Evolutionary conservation across 2,329 filamentous ascomycete genomes (phyloP).

Genomic region (Coniella vitis): DNA sequence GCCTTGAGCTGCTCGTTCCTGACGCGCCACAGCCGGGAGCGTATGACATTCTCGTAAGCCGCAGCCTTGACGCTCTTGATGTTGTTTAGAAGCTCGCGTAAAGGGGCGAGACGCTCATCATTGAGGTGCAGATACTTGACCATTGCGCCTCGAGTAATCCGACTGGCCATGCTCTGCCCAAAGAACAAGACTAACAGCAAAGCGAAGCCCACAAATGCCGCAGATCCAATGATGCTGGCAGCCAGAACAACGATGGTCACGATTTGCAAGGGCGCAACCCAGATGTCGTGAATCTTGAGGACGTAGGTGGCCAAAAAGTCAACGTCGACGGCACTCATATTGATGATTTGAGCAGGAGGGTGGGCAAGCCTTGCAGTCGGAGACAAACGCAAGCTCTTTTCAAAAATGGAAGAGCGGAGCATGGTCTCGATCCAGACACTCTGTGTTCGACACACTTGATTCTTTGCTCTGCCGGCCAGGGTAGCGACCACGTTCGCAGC

Average conservation of each 20-base stretch:
- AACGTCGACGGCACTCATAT: slow-evolving; percentile 7
- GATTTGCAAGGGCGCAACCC: slow-evolving; percentile 3
- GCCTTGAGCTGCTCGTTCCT: slow-evolving; percentile 4
- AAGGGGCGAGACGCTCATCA: neutral
- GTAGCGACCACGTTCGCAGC: slow-evolving; percentile 1
- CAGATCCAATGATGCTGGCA: neutral
- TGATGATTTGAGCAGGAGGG: slow-evolving; percentile 2
- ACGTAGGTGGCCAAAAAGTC: slow-evolving; percentile 3
- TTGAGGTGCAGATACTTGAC: slow-evolving; percentile 3
- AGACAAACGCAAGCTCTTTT: slow-evolving; percentile 4
- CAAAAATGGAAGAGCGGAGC: slow-evolving; percentile 3
- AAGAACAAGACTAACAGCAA: neutral
- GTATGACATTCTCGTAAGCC: neutral
- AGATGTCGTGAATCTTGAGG: slow-evolving; percentile 4
- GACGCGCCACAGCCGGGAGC: neutral
- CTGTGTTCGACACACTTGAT: slow-evolving; percentile 1
- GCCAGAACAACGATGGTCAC: neutral
- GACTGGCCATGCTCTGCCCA: slow-evolving; percentile 3
- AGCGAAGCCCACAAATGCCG: slow-evolving; percentile 1
- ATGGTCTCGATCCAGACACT: neutral
- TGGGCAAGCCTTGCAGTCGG: neutral
- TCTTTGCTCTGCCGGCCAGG: slow-evolving; percentile 4
- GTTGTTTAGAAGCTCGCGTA: slow-evolving; percentile 6
- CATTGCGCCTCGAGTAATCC: neutral
- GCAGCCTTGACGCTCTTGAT: slow-evolving; percentile 6